These are phyloP conservation scores for Ogataea salicorniae DNA, from an alignment of 805 yeast species.

Conservation along the genomic window DNA sequence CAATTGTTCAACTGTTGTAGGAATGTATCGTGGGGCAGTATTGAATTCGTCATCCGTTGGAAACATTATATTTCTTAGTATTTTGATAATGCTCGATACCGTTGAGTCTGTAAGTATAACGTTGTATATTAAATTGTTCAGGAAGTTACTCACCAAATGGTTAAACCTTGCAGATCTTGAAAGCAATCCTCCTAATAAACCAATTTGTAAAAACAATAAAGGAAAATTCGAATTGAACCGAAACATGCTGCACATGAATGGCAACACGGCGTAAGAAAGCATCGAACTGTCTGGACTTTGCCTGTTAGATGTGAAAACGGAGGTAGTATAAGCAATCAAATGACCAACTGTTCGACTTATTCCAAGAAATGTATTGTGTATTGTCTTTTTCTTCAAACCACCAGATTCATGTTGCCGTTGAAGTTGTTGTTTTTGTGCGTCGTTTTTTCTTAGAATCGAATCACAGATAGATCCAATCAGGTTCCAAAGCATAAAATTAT, in stretches of 20 bases:
- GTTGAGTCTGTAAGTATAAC: slow-evolving; percentile 16
- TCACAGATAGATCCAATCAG: slow-evolving; percentile 27
- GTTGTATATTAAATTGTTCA: slow-evolving; percentile 22
- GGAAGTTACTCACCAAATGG: slow-evolving; percentile 22
- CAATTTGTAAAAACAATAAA: slow-evolving; percentile 8
- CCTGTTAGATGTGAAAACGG: slow-evolving; percentile 17
- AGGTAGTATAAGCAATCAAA: slow-evolving; percentile 27
- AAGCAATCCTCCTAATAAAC: slow-evolving; percentile 5
- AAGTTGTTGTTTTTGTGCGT: not conserved
- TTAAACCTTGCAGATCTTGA: slow-evolving; percentile 14
- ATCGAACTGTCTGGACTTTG: slow-evolving; percentile 7
- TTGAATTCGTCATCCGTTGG: slow-evolving; percentile 26
- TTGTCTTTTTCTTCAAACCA: not conserved
- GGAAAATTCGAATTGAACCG: slow-evolving; percentile 15
- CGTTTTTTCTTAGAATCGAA: slow-evolving; percentile 1
- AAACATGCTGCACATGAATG: slow-evolving; percentile 18
- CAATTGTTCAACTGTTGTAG: slow-evolving; percentile 25
- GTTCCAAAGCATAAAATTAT: slow-evolving; percentile 49
- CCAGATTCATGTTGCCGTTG: not conserved
- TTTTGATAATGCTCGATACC: slow-evolving; percentile 9
- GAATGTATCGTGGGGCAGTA: slow-evolving; percentile 27
- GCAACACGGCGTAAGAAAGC: slow-evolving; percentile 17
- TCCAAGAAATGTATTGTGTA: slow-evolving; percentile 10
- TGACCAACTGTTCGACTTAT: slow-evolving; percentile 19
- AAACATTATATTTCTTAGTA: slow-evolving; percentile 25